phyloP scores from a whole-genome alignment of 2,329 filamentous ascomycete genomes.

The Onygena corvina region DNA sequence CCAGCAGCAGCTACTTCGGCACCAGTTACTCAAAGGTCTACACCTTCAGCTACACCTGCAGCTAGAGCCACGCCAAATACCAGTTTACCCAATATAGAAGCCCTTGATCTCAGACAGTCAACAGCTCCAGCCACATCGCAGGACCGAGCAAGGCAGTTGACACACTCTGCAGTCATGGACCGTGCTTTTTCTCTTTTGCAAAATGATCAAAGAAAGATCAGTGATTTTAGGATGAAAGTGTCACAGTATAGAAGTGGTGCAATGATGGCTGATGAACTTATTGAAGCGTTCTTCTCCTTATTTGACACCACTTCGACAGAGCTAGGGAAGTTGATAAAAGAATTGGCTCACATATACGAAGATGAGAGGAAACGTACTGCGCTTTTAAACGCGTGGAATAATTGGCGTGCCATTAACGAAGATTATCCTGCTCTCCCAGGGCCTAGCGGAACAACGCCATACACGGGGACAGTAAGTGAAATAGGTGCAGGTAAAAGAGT shows the following conservation, averaged over 20 bases:
- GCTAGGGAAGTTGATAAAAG: conserved; percentile 77
- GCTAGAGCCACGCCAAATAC: conserved; percentile 15
- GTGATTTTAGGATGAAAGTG: conserved; percentile 65
- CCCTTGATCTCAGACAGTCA: conserved; percentile 41
- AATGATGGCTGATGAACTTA: conserved; percentile 61
- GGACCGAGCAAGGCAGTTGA: conserved; percentile 66
- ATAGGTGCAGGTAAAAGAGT: conserved; percentile 51
- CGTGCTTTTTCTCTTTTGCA: conserved; percentile 69
- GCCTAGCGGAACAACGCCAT: conserved; percentile 54
- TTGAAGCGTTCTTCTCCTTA: conserved; percentile 76
- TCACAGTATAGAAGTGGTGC: conserved; percentile 61
- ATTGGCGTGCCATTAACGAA: conserved; percentile 92
- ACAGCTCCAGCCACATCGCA: conserved; percentile 46
- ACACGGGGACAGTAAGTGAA: conserved; percentile 39
- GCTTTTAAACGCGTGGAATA: conserved; percentile 76
- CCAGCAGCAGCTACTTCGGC: conserved; percentile 37
- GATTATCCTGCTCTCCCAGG: conserved; percentile 84
- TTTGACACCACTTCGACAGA: conserved; percentile 73
- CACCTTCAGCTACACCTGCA: conserved; percentile 20
- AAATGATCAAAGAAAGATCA: conserved; percentile 62
- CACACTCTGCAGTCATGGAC: conserved; percentile 75
- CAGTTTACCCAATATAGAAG: conserved; percentile 36
- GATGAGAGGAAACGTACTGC: conserved; percentile 60
- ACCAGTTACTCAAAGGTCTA: conserved; percentile 22
- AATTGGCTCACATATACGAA: conserved; percentile 87